Evolutionary conservation across 2,329 filamentous ascomycete genomes (phyloP), one percentile per base, ranked within the genome.

Genomic region (Coniella vitis): DNA sequence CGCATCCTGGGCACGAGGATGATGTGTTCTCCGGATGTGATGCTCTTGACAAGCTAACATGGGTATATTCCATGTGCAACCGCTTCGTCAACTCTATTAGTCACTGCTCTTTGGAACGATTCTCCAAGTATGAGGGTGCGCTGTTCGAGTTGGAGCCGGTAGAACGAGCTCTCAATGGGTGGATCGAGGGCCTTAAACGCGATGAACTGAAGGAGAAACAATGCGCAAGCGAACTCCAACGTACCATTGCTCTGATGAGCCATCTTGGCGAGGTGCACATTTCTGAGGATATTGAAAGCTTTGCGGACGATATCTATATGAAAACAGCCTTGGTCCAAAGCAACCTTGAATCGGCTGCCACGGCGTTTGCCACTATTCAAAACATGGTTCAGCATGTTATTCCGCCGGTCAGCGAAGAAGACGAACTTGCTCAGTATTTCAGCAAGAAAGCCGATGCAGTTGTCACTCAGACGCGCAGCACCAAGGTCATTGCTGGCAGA

Each of bases 121-220:
- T 97, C 63, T 76, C 78, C 39, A 81, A 74, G 55, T 93, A 89
- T 57, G 85, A 89, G 58, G 83, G 84, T 37, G 87, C 90, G 2
- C 68, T 93, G 50, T 87, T 89, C 58, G 93, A 97, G 65, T 73
- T 97, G 44, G 88, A 95, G 62, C 89, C 90, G 0, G 88, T 97
- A 10, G 93, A 98, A 68, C 79, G 90, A 49, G 87, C 87, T 0
- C 69, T 97, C 43, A 95, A 95, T 61, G 79, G 78, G 48, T 95
- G 90, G 81, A 87, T 97, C 49, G 90, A 96, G 55, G 81, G 81
- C 5, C 65, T 96, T 47, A 84, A 89, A 55, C 83, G 82, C 45
- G 90, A 95, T 57, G 90, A 95, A 48, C 70, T 97, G 42, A 90
- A 90, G 65, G 86, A 91, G 67, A 81, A 85, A 63, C 84, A 88